Evolutionary conservation across 169 alveolate species (phyloP).

Genomic region (Miamiensis avidus): DNA sequence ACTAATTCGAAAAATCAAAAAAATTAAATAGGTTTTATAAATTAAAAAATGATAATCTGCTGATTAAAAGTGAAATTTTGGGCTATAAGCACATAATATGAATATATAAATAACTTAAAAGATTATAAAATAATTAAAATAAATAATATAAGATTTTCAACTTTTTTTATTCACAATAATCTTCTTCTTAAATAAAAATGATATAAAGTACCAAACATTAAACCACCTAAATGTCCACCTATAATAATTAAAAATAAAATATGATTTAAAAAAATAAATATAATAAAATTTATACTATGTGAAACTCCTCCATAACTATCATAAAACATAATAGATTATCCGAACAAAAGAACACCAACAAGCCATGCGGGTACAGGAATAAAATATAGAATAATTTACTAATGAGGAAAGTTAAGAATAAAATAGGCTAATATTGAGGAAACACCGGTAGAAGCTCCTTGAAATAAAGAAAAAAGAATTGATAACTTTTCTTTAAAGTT

Average conservation of each 20-base stretch:
- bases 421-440: background rate
- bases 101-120: too few relatives aligned
- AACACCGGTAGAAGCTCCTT: background rate
- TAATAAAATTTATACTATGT: background rate
- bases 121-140: too few relatives aligned
- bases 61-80: too few relatives aligned
- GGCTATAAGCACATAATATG: too few relatives aligned
- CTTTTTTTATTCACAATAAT: too few relatives aligned
- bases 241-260: too few relatives aligned
- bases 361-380: background rate
- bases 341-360: background rate
- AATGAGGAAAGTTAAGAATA: background rate
- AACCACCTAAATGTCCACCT: background rate
- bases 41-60: too few relatives aligned
- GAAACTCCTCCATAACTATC: background rate
- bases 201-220: background rate
- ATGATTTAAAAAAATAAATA: too few relatives aligned
- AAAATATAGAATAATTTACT: too few relatives aligned
- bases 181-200: background rate
- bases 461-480: background rate
- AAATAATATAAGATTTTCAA: too few relatives aligned
- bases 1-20: too few relatives aligned
- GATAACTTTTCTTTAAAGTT: background rate
- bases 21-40: too few relatives aligned
- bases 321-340: background rate